phyloP scores from a whole-genome alignment of 2,329 filamentous ascomycete species.

The Penicillium corylophilum region DNA sequence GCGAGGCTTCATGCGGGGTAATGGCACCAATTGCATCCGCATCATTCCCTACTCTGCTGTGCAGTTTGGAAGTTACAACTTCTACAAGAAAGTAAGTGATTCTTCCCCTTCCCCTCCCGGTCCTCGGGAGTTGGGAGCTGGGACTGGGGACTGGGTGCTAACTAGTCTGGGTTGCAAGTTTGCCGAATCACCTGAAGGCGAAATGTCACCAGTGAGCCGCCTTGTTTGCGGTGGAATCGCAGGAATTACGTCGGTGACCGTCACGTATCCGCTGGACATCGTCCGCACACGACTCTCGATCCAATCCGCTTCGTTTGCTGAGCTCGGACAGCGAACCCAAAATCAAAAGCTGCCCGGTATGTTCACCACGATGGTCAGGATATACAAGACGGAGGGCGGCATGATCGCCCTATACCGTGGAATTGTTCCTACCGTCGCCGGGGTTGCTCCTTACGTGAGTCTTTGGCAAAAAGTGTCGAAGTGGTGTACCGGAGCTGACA shows the following conservation, averaged over 20 bases:
- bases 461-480: not conserved
- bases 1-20: constrained; percentile 95
- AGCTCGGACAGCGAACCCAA: constrained; percentile 62
- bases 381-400: constrained; percentile 92
- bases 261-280: constrained; percentile 96
- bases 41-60: constrained; percentile 98
- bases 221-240: constrained; percentile 88
- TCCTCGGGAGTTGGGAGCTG: not conserved
- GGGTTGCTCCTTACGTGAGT: constrained; percentile 87
- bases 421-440: constrained; percentile 88
- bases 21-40: constrained; percentile 96
- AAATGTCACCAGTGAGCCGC: constrained; percentile 70
- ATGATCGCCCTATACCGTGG: constrained; percentile 84
- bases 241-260: constrained; percentile 90
- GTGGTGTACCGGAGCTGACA: not conserved
- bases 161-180: constrained; percentile 49
- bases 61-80: constrained; percentile 96
- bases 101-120: not conserved
- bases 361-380: constrained; percentile 76
- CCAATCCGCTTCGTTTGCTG: constrained; percentile 91
- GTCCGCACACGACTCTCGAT: constrained; percentile 94
- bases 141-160: constrained; percentile 4
- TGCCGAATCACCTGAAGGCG: constrained; percentile 75
- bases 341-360: constrained; percentile 76
- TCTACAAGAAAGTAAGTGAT: constrained; percentile 80